Conservation (phyloP, 352 stramenopile species). For the Phytophthora sansomeana region DNA sequence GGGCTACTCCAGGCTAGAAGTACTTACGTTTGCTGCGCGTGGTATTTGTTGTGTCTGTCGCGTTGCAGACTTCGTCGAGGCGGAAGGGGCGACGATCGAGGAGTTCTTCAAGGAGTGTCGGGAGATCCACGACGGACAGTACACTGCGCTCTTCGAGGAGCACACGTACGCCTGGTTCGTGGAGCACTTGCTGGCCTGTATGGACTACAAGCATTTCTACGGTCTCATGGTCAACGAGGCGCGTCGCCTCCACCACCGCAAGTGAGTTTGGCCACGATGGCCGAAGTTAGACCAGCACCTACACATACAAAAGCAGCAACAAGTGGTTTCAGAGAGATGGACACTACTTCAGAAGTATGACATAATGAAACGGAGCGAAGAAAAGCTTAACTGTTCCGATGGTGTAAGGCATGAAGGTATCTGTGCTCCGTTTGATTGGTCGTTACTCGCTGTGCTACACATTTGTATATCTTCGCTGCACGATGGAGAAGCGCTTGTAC, state of each 20-base stretch:
- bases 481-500: constrained; percentile 40
- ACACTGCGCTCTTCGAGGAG: constrained; percentile 74
- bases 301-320: neutral
- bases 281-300: neutral
- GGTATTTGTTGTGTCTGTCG: no score
- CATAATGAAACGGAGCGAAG: constrained; percentile 19
- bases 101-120: constrained; percentile 78
- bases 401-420: neutral
- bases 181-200: constrained; percentile 76
- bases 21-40: neutral
- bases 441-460: constrained; percentile 16
- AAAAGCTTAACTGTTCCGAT: constrained; percentile 9
- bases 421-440: constrained; percentile 28
- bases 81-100: constrained; percentile 66
- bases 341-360: neutral
- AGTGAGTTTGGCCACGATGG: constrained; percentile 39
- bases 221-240: constrained; percentile 84
- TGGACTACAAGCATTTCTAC: constrained; percentile 88
- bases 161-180: constrained; percentile 82
- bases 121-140: constrained; percentile 66
- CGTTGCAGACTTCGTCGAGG: constrained; percentile 83
- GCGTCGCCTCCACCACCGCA: constrained; percentile 62
- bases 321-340: neutral
- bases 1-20: neutral
- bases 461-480: constrained; percentile 10